Evolutionary conservation across 306 rosid species (phyloP), one percentile per base, ranked within the genome.

Genomic region (Fragaria ananassa): DNA sequence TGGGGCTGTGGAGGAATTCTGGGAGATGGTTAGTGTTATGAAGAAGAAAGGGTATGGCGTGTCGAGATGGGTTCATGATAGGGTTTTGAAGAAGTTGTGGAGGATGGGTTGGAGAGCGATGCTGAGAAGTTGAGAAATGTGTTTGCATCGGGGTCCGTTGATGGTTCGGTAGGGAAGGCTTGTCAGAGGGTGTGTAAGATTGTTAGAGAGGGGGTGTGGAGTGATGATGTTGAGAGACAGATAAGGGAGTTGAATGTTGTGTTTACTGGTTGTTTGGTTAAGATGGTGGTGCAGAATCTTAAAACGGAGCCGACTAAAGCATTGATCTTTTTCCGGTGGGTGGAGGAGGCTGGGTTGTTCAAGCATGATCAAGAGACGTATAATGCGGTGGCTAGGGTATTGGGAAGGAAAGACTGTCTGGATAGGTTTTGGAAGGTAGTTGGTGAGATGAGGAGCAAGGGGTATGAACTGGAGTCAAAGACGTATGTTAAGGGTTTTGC

Each of bases 361-460:
- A 89, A 85, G 81, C 99, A 90, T 60, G 92, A 92, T 73, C 87
- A 75, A 3, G 18, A 15, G 34, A 88, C 92, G 10, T 95, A 90
- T 81, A 92, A 92, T 78, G 89, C 83, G 2, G 68, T 90, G 81
- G 89, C 93, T 2, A 84, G 80, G 82, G 97, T 89, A 13, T 76
- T 95, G 47, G 97, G 92, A 50, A 82, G 91, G 86, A 90, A 89
- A 80, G 99, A 90, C 56, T 42, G 84, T 29, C 75, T 83, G 18
- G 97, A 89, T 77, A 83, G 91, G 84, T 87, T 95, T 73, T 86
- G 96, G 99, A 95, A 92, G 84, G 79, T 92, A 47, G 83, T 87
- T 74, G 90, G 77, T 67, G 97, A 92, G 42, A 88, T 89, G 96
- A 84, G 83, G 76, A 80, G 81, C 74, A 82, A 72, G 1, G 87